Conservation (phyloP, 192 early-diverging fungal species). For the Coemansia sp. region DNA sequence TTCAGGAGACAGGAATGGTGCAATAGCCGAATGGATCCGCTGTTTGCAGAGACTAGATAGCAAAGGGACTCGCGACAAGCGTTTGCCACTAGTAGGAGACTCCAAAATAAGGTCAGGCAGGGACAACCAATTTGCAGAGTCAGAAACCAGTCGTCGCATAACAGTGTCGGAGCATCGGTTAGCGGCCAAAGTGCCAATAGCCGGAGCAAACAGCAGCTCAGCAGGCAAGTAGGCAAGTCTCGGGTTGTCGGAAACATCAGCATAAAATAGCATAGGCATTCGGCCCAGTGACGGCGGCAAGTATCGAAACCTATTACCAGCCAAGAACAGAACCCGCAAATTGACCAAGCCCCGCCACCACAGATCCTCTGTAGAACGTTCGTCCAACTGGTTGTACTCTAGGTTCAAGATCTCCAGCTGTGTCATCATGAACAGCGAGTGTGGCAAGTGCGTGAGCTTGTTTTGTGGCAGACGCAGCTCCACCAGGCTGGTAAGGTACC, state of each 20-base stretch:
- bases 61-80: slow-evolving; percentile 17
- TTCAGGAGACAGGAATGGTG: neutral
- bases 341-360: slow-evolving; percentile 28
- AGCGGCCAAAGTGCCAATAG: slow-evolving; percentile 37
- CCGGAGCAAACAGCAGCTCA: slow-evolving; percentile 31
- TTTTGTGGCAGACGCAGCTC: slow-evolving; percentile 55
- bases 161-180: slow-evolving; percentile 27
- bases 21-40: slow-evolving; percentile 11
- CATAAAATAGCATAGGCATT: slow-evolving; percentile 46
- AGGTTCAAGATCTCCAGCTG: slow-evolving; percentile 54
- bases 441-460: slow-evolving; percentile 35
- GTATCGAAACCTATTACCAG: slow-evolving; percentile 28
- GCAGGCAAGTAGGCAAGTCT: slow-evolving; percentile 23
- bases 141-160: neutral
- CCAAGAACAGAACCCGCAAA: slow-evolving; percentile 47
- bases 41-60: slow-evolving; percentile 27
- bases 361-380: slow-evolving; percentile 5
- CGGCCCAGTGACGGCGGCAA: slow-evolving; percentile 40
- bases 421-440: slow-evolving; percentile 34
- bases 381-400: slow-evolving; percentile 41
- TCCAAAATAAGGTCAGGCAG: neutral
- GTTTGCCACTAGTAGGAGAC: neutral
- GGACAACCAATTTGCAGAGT: neutral
- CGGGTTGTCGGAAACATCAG: slow-evolving; percentile 46
- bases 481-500: slow-evolving; percentile 25